phyloP scores from a whole-genome alignment of 116 monocot genomes.

The Cymodocea nodosa region DNA sequence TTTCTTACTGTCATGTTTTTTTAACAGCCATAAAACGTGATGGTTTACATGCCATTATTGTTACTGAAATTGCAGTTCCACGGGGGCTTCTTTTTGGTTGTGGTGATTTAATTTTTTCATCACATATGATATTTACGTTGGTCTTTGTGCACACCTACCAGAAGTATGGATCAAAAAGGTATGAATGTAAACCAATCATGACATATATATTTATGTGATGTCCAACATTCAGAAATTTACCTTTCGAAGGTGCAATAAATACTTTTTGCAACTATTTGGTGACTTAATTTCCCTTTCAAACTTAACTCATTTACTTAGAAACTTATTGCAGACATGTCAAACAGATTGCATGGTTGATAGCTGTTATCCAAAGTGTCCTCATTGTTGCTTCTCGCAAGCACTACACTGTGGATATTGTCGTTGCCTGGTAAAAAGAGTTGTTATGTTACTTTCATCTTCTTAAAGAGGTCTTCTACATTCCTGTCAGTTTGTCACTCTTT shows the following conservation, averaged over 20 bases:
- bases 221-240: no score
- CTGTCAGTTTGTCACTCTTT: constrained; percentile 1
- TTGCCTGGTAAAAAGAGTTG: constrained; percentile 52
- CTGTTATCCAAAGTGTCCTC: constrained; percentile 56
- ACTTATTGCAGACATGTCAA: constrained; percentile 42
- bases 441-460: neutral
- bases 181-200: neutral
- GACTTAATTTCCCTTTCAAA: neutral
- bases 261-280: no score
- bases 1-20: neutral
- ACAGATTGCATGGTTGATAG: constrained; percentile 50
- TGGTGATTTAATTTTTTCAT: constrained; percentile 97
- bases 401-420: constrained; percentile 80
- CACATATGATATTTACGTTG: constrained; percentile 95
- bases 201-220: no score
- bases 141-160: constrained; percentile 86
- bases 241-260: no score
- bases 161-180: constrained; percentile 87
- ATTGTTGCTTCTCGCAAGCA: constrained; percentile 86
- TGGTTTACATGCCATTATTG: neutral
- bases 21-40: neutral
- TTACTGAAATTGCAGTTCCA: constrained; percentile 50
- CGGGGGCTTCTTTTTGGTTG: constrained; percentile 73
- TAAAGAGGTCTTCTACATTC: neutral
- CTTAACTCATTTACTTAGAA: neutral